Evolutionary conservation across 1,284 basidiomycete species (phyloP).

Genomic region (Sparassis latifolia): DNA sequence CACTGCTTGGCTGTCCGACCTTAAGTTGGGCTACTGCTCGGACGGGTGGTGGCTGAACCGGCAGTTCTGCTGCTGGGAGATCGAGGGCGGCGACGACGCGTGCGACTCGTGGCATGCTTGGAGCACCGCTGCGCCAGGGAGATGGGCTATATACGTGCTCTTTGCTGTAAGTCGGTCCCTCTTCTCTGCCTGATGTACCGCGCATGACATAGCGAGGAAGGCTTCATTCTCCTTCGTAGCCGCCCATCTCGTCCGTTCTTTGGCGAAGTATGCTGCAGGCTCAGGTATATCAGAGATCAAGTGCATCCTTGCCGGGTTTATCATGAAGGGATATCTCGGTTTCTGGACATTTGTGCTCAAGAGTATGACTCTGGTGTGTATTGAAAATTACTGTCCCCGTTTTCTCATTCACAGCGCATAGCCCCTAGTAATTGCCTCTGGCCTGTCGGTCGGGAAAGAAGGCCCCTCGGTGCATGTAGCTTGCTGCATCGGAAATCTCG

Average conservation of each 20-base stretch:
- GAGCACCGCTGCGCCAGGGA: slow-evolving; percentile 70
- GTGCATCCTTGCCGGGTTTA: slow-evolving; percentile 94
- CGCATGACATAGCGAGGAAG: slow-evolving; percentile 31
- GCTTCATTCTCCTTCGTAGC: slow-evolving; percentile 76
- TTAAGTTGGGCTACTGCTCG: slow-evolving; percentile 95
- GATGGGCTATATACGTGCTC: slow-evolving; percentile 83
- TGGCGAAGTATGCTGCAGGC: slow-evolving; percentile 94
- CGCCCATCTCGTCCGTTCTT: slow-evolving; percentile 81
- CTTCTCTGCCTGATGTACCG: not conserved
- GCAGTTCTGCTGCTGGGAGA: slow-evolving; percentile 98
- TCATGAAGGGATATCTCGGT: slow-evolving; percentile 93
- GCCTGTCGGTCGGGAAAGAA: slow-evolving; percentile 96
- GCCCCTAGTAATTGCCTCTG: slow-evolving; percentile 97
- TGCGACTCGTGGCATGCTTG: slow-evolving; percentile 94
- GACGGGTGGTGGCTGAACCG: slow-evolving; percentile 99
- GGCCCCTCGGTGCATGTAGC: slow-evolving; percentile 98
- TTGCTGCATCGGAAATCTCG: slow-evolving; percentile 86
- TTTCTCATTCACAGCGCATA: slow-evolving; percentile 25
- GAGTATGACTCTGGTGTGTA: slow-evolving; percentile 79
- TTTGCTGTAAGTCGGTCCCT: slow-evolving; percentile 66
- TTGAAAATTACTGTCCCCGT: not conserved
- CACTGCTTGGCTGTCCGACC: slow-evolving; percentile 97
- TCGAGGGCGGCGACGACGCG: slow-evolving; percentile 74
- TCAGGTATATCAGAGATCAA: slow-evolving; percentile 99
- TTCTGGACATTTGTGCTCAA: slow-evolving; percentile 89